Evolutionary conservation across 192 early-diverging fungal genomes (phyloP).

Genomic region (Linnemannia elongata): DNA sequence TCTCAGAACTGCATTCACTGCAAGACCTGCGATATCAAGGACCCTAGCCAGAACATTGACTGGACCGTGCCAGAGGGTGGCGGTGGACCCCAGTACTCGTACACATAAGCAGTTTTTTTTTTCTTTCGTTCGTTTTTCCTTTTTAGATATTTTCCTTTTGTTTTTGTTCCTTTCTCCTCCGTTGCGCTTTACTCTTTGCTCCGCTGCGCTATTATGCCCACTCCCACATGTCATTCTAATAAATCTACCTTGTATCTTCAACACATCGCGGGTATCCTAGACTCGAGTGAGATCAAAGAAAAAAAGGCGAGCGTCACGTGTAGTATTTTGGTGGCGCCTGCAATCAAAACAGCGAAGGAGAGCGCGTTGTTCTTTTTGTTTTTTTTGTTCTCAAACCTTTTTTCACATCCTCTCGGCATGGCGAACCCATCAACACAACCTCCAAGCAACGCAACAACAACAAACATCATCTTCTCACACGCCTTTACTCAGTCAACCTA

Average conservation of each 20-base stretch:
- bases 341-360: background rate
- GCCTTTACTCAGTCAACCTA: conserved; percentile 43
- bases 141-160: background rate
- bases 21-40: conserved; percentile 99
- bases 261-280: background rate
- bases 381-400: background rate
- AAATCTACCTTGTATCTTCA: background rate
- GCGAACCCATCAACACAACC: conserved; percentile 52
- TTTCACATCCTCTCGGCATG: conserved; percentile 11
- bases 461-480: conserved; percentile 36
- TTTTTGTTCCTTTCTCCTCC: background rate
- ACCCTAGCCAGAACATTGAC: conserved; percentile 98
- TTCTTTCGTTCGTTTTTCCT: conserved; percentile 7
- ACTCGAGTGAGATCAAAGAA: background rate
- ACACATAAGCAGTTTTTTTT: conserved; percentile 34
- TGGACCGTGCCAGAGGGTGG: conserved; percentile 90
- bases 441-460: conserved; percentile 48
- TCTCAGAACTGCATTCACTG: conserved; percentile 99
- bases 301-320: background rate
- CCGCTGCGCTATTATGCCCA: background rate
- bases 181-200: background rate
- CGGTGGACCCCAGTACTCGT: conserved; percentile 57
- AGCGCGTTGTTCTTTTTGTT: background rate
- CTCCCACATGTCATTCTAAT: background rate
- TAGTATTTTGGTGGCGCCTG: background rate